Percentiles rank a stretch among this genome's conserved stretches.
Conservation (phyloP, 305 asterid species). For the Fraxinus albicans region DNA sequence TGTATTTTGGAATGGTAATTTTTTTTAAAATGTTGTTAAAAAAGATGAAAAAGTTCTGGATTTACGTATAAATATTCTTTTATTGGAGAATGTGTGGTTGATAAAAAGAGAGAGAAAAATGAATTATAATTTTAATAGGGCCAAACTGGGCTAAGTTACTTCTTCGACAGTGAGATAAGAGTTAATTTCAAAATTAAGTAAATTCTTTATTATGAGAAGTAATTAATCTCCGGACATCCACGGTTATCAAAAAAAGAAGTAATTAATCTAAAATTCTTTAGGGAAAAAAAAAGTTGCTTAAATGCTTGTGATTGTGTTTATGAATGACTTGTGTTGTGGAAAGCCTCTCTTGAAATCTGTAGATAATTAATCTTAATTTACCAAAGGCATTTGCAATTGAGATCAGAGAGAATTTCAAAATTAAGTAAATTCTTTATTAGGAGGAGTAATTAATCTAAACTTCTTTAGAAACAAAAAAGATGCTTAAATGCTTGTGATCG, state of each 20-base stretch:
- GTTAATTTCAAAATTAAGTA: background rate
- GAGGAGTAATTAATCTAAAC: background rate
- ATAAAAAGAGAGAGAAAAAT: too few relatives aligned
- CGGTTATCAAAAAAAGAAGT: background rate
- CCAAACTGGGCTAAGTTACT: background rate
- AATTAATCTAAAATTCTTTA: background rate
- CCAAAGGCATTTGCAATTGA: background rate
- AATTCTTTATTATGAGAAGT: too few relatives aligned
- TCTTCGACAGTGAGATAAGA: background rate
- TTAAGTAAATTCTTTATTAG: too few relatives aligned
- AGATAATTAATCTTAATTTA: background rate
- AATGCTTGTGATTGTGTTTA: background rate
- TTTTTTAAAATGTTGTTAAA: too few relatives aligned
- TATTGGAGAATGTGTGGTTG: too few relatives aligned
- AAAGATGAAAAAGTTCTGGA: too few relatives aligned
- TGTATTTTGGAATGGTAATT: too few relatives aligned
- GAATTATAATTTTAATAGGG: too few relatives aligned
- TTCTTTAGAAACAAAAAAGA: background rate
- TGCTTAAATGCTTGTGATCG: background rate
- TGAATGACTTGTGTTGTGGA: background rate
- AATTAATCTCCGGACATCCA: too few relatives aligned
- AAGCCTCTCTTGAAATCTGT: background rate
- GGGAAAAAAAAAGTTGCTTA: background rate
- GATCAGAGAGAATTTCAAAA: background rate
- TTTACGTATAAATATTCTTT: too few relatives aligned